Percentiles rank a stretch among this genome's conserved stretches.
Evolutionary conservation across 1,284 basidiomycete genomes (phyloP).

Genomic region (Peniophora sp.): DNA sequence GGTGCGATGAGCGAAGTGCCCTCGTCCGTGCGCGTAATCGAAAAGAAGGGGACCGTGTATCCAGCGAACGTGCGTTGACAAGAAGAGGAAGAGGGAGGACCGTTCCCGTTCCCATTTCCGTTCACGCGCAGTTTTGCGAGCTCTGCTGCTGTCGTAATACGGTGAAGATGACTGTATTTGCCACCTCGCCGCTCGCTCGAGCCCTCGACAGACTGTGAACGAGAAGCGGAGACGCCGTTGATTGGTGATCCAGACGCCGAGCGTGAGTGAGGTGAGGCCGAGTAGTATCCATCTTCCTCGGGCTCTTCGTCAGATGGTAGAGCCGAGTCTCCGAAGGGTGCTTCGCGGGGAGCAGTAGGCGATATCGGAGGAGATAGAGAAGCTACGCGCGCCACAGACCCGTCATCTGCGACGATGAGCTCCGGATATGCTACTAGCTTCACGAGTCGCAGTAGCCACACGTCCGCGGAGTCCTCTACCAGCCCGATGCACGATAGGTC

Average conservation of each 20-base stretch:
- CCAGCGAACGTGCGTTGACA: constrained; percentile 10
- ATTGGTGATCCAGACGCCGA: constrained; percentile 25
- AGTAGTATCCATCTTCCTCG: constrained; percentile 15
- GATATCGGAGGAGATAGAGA: not conserved
- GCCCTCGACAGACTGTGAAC: constrained; percentile 7
- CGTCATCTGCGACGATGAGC: constrained; percentile 34
- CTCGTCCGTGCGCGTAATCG: constrained; percentile 68
- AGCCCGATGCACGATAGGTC: constrained; percentile 29
- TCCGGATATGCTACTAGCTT: constrained; percentile 70
- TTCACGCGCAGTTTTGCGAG: not conserved
- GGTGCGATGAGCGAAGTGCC: constrained; percentile 67
- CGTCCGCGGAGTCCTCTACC: constrained; percentile 53
- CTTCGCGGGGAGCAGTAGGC: not conserved
- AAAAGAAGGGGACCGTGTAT: constrained; percentile 74
- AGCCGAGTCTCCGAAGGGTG: no score
- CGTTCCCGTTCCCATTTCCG: no score
- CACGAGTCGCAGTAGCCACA: constrained; percentile 66
- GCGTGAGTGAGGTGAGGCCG: constrained; percentile 12
- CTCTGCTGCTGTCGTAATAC: not conserved
- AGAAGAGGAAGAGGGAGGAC: constrained; percentile 3
- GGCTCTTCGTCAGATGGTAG: no score
- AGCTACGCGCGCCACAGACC: not conserved
- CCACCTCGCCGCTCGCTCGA: not conserved
- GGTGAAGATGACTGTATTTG: not conserved
- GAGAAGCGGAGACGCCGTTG: constrained; percentile 13